phyloP scores from a whole-genome alignment of 768 basidiomycete genomes.

The Leccinum uliginosum region DNA sequence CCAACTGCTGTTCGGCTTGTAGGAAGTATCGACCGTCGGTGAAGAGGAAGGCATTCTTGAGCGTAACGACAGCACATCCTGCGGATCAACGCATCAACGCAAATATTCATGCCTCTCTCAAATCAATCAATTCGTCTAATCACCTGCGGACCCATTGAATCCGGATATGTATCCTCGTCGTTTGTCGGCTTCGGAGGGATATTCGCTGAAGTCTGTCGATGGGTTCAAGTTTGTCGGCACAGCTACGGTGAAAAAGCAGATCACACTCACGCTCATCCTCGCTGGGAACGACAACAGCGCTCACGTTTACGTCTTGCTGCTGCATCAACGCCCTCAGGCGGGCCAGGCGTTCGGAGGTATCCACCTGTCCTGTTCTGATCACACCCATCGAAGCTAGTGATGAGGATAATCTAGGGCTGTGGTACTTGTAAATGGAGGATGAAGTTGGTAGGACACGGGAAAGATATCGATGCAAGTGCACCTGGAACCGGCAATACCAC shows the following conservation, averaged over 20 bases:
- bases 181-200: conserved; percentile 78
- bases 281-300: conserved; percentile 80
- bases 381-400: conserved; percentile 34
- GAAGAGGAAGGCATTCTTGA: conserved; percentile 72
- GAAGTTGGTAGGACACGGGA: conserved; percentile 10
- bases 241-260: neutral
- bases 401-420: conserved; percentile 6
- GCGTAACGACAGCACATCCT: conserved; percentile 78
- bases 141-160: conserved; percentile 92
- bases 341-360: conserved; percentile 61
- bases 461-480: conserved; percentile 20
- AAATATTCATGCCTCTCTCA: neutral
- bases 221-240: neutral
- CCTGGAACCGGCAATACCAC: conserved; percentile 24
- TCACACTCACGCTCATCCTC: conserved; percentile 82
- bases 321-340: conserved; percentile 70
- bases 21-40: conserved; percentile 96
- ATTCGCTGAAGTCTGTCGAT: conserved; percentile 77
- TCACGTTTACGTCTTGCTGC: conserved; percentile 46
- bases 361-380: conserved; percentile 39
- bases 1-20: conserved; percentile 88
- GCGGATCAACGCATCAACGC: conserved; percentile 7
- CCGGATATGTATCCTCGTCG: conserved; percentile 87
- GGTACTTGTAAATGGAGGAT: neutral
- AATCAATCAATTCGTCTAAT: conserved; percentile 10